Conservation (phyloP, 2,329 filamentous ascomycete genomes). For the Penicillium sp. region DNA sequence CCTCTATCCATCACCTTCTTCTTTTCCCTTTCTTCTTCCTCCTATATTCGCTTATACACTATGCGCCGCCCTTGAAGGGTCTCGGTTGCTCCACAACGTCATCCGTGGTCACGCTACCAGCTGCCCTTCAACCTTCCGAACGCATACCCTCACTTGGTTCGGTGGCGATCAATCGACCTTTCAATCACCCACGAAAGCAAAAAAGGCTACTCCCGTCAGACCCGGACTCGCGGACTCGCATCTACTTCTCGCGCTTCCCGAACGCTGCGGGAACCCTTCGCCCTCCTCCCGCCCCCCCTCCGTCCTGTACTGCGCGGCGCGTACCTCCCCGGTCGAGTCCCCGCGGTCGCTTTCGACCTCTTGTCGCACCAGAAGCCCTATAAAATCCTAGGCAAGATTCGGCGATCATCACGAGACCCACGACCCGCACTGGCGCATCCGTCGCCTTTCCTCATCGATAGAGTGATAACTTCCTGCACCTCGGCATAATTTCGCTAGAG, state of each 20-base stretch:
- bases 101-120: constrained; percentile 40
- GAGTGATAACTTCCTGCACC: constrained; percentile 33
- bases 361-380: constrained; percentile 31
- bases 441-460: constrained; percentile 14
- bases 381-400: constrained; percentile 29
- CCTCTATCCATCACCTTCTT: constrained; percentile 3
- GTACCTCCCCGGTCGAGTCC: not conserved
- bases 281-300: not conserved
- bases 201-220: not conserved
- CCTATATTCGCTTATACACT: constrained; percentile 20
- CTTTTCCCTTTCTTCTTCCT: constrained; percentile 14
- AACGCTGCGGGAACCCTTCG: not conserved
- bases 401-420: constrained; percentile 32
- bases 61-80: constrained; percentile 36
- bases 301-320: not conserved
- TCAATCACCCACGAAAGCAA: not conserved
- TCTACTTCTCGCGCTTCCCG: not conserved
- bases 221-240: not conserved
- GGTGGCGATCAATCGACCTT: constrained; percentile 7
- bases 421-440: constrained; percentile 22
- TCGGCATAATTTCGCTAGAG: constrained; percentile 30
- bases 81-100: constrained; percentile 37
- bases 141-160: constrained; percentile 26
- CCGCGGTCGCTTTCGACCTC: constrained; percentile 15
- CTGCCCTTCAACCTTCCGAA: constrained; percentile 15